A percentile compares a stretch with the other conserved stretches of the same genome.
These are phyloP conservation scores for Coniochaeta prunicola DNA, from an alignment of 2,329 filamentous ascomycete genomes.

Conservation along the genomic window DNA sequence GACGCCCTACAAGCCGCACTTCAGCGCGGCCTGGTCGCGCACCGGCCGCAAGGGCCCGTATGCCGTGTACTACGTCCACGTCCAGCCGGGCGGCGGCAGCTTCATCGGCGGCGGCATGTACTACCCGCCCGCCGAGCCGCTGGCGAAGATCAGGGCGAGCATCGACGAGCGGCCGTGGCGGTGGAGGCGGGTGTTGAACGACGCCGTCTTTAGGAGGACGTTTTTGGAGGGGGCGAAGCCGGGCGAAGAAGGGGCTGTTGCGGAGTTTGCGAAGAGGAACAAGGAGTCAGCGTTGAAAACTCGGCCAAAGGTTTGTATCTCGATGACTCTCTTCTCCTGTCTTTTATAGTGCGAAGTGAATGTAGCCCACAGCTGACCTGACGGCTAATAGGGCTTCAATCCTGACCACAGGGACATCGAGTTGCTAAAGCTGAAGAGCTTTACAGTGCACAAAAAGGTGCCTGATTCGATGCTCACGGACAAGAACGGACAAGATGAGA, in stretches of 20 bases:
- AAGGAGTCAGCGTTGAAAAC: conserved; percentile 72
- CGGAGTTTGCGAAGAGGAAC: conserved; percentile 66
- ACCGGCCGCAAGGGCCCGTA: conserved; percentile 84
- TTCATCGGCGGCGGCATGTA: conserved; percentile 79
- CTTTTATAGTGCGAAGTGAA: neutral
- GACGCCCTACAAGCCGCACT: conserved; percentile 86
- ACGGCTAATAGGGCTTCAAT: conserved; percentile 63
- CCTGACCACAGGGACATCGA: conserved; percentile 72
- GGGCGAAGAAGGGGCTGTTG: conserved; percentile 47
- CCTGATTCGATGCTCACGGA: conserved; percentile 57
- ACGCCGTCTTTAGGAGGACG: conserved; percentile 50
- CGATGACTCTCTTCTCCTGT: neutral
- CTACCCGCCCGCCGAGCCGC: conserved; percentile 62
- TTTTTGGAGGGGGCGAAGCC: conserved; percentile 49
- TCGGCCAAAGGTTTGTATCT: conserved; percentile 65
- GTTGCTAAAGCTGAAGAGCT: conserved; percentile 73
- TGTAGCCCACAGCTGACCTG: conserved; percentile 4
- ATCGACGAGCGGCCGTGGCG: conserved; percentile 67
- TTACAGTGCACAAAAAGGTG: conserved; percentile 63
- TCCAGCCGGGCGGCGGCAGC: conserved; percentile 57
- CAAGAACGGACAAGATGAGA: conserved; percentile 54
- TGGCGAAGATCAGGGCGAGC: conserved; percentile 61
- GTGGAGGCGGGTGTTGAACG: conserved; percentile 61
- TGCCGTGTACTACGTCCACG: conserved; percentile 82
- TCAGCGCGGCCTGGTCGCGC: conserved; percentile 79